phyloP scores from a whole-genome alignment of 371 early-diverging fungal genomes.

The Sporodiniella umbellata region DNA sequence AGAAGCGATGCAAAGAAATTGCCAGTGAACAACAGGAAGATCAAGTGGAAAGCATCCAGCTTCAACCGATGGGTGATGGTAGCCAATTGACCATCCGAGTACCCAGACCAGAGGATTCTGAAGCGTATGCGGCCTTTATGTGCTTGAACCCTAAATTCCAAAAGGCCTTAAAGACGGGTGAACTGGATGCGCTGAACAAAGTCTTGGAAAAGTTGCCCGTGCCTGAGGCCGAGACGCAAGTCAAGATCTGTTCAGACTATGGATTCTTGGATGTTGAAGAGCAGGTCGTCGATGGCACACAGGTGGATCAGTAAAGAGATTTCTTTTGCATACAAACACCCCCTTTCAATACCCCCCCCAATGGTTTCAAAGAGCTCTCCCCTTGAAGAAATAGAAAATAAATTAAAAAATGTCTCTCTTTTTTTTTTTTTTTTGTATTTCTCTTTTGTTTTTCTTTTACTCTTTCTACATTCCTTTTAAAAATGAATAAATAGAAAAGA shows the following conservation, averaged over 20 bases:
- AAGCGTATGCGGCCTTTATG: conserved; percentile 64
- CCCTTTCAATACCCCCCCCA: too few relatives aligned
- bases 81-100: conserved; percentile 49
- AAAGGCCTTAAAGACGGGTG: conserved; percentile 71
- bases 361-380: too few relatives aligned
- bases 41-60: conserved; percentile 74
- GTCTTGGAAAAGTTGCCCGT: conserved; percentile 66
- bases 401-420: too few relatives aligned
- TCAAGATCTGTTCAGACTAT: conserved; percentile 70
- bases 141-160: conserved; percentile 71
- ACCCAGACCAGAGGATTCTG: conserved; percentile 39
- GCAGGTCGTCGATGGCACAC: conserved; percentile 49
- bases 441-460: too few relatives aligned
- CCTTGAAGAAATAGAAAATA: neutral
- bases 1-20: conserved; percentile 71
- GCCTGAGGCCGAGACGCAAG: conserved; percentile 71
- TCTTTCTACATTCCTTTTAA: too few relatives aligned
- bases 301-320: neutral
- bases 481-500: too few relatives aligned
- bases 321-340: too few relatives aligned
- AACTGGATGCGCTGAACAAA: conserved; percentile 81
- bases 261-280: conserved; percentile 70
- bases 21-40: conserved; percentile 49
- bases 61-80: conserved; percentile 67
- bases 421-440: too few relatives aligned